These are phyloP conservation scores for Dioscorea zingiberensis DNA, from an alignment of 106 monocot genomes.

Conservation along the genomic window DNA sequence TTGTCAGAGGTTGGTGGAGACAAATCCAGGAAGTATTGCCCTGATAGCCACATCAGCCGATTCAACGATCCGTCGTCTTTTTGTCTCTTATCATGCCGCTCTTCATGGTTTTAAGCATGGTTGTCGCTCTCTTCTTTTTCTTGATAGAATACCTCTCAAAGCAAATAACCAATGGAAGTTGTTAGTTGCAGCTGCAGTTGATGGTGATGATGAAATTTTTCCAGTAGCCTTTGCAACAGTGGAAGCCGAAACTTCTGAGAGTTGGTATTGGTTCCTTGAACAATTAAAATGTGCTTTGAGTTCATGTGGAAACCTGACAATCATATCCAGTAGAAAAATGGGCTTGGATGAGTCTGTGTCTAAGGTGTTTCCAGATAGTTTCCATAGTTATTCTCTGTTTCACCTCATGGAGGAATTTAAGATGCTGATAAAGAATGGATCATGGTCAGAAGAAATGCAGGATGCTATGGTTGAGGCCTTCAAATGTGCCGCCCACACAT, in stretches of 20 bases:
- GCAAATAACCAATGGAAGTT: slow-evolving; percentile 10
- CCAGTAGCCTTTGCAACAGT: slow-evolving; percentile 10
- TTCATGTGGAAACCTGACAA: not conserved
- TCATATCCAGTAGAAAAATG: not conserved
- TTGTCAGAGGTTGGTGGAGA: not conserved
- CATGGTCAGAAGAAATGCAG: not conserved
- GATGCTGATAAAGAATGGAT: not conserved
- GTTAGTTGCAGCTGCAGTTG: slow-evolving; percentile 2
- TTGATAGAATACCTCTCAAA: slow-evolving; percentile 9
- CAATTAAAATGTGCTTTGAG: not conserved
- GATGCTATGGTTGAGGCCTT: not conserved
- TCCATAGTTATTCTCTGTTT: not conserved
- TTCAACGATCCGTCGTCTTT: not conserved
- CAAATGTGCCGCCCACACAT: too few relatives aligned
- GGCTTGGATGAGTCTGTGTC: not conserved
- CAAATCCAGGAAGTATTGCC: not conserved
- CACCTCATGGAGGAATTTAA: not conserved
- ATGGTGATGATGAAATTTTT: slow-evolving; percentile 2
- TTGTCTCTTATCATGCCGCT: slow-evolving; percentile 8
- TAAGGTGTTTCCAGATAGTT: not conserved
- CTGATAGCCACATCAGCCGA: not conserved
- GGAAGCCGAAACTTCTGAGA: slow-evolving; percentile 1
- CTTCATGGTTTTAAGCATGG: slow-evolving; percentile 12
- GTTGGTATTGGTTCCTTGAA: slow-evolving; percentile 1
- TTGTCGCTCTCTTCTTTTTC: slow-evolving; percentile 9